Evolutionary conservation across 2,329 filamentous ascomycete genomes (phyloP).

Genomic region (Nigrospora osmanthi): DNA sequence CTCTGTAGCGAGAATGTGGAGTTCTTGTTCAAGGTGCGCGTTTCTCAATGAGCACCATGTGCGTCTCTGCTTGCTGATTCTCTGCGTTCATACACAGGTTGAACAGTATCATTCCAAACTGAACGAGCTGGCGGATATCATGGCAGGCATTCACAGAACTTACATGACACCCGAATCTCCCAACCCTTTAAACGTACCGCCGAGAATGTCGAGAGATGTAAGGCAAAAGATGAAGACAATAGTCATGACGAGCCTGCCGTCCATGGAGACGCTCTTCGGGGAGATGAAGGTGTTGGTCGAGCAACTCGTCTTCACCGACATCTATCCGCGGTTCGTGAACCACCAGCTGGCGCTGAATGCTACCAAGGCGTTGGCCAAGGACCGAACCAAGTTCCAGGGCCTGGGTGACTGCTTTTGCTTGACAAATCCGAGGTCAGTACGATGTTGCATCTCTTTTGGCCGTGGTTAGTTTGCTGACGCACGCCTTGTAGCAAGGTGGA

Average conservation of each 20-base stretch:
- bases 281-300: conserved; percentile 31
- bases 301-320: conserved; percentile 28
- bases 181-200: conserved; percentile 18
- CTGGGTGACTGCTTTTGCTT: conserved; percentile 37
- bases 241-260: conserved; percentile 25
- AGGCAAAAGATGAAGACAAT: conserved; percentile 15
- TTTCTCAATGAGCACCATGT: background rate
- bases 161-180: conserved; percentile 13
- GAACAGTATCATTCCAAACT: conserved; percentile 35
- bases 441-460: too few species aligned
- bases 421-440: conserved; percentile 25
- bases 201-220: conserved; percentile 16
- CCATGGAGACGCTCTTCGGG: conserved; percentile 28
- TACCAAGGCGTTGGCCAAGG: conserved; percentile 9
- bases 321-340: conserved; percentile 43
- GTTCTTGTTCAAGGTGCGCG: conserved; percentile 34
- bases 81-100: conserved; percentile 13
- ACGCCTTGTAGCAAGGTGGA: conserved; percentile 22
- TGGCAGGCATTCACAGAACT: conserved; percentile 25
- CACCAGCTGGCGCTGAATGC: conserved; percentile 38
- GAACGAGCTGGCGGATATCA: conserved; percentile 26
- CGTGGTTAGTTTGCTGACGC: background rate
- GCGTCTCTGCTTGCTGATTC: too few species aligned
- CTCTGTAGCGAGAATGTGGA: conserved; percentile 35
- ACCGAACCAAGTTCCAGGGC: conserved; percentile 28